Percentiles rank a stretch among this genome's conserved stretches.
Evolutionary conservation across 257 asterid genomes (phyloP).

Genomic region (Jaltomata sinuosa): DNA sequence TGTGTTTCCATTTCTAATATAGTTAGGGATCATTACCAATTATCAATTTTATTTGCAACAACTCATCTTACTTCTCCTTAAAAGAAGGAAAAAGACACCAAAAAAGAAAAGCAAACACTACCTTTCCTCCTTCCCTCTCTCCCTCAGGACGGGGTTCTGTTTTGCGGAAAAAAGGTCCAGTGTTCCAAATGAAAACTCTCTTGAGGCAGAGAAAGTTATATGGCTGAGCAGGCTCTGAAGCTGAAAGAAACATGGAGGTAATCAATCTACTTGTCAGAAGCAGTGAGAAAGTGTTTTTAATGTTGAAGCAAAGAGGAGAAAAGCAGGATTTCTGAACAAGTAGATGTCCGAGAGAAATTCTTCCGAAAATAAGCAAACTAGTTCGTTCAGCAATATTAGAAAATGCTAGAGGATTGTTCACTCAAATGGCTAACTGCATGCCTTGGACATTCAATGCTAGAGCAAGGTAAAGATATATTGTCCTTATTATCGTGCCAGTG

Average conservation of each 20-base stretch:
- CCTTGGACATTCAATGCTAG: not conserved
- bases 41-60: not conserved
- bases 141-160: not conserved
- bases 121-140: not conserved
- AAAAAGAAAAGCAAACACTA: not conserved
- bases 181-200: not conserved
- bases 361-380: too few relatives aligned
- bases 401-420: too few relatives aligned
- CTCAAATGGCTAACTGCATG: not conserved
- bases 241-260: too few relatives aligned
- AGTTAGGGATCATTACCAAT: not conserved
- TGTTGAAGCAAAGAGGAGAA: too few relatives aligned
- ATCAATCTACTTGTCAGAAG: too few relatives aligned
- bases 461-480: not conserved
- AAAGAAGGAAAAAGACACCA: not conserved
- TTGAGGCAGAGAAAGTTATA: not conserved
- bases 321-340: too few relatives aligned
- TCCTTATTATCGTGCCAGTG: not conserved
- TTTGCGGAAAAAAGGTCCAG: not conserved
- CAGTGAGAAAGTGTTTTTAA: too few relatives aligned
- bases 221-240: too few relatives aligned
- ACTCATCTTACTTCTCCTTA: not conserved
- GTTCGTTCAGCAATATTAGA: too few relatives aligned
- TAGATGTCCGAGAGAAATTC: too few relatives aligned
- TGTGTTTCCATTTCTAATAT: not conserved